Conservation (phyloP, 2,329 filamentous ascomycete species). For the Piedraia hortae region DNA sequence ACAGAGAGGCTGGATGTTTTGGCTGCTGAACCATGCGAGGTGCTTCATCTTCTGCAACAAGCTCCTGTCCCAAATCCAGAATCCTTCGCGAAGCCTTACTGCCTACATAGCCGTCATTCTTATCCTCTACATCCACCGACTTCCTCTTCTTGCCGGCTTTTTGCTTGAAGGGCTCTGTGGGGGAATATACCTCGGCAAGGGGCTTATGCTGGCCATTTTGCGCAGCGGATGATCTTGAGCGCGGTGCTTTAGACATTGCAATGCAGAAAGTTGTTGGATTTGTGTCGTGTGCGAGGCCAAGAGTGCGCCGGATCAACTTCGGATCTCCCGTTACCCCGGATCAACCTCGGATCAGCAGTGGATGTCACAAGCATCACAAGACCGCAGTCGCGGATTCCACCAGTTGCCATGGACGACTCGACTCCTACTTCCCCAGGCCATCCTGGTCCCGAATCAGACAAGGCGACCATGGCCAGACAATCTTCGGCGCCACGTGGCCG, state of each 20-base stretch:
- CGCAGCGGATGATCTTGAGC: constrained; percentile 21
- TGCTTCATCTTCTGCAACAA: constrained; percentile 53
- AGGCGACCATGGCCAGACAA: constrained; percentile 1
- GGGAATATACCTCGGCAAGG: constrained; percentile 66
- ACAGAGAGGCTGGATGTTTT: constrained; percentile 29
- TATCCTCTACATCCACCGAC: constrained; percentile 25
- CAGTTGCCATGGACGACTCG: too few relatives aligned
- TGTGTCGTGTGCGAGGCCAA: too few relatives aligned
- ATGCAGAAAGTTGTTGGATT: too few relatives aligned
- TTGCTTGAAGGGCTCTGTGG: constrained; percentile 40
- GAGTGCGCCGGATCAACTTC: too few relatives aligned
- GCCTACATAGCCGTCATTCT: constrained; percentile 44
- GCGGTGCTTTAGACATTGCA: constrained; percentile 60
- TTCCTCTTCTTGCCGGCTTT: constrained; percentile 35
- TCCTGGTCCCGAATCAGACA: too few relatives aligned
- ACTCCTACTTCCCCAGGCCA: too few relatives aligned
- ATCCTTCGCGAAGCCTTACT: constrained; percentile 73
- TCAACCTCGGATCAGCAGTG: too few relatives aligned
- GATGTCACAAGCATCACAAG: too few relatives aligned
- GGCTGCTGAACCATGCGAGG: constrained; percentile 19
- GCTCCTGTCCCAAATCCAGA: constrained; percentile 62
- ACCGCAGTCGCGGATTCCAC: too few relatives aligned
- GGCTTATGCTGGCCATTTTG: constrained; percentile 57
- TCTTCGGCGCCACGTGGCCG: constrained; percentile 3
- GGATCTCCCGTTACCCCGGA: too few relatives aligned